Conservation (phyloP, 2,329 filamentous ascomycete species). For the Fusarium sp. region DNA sequence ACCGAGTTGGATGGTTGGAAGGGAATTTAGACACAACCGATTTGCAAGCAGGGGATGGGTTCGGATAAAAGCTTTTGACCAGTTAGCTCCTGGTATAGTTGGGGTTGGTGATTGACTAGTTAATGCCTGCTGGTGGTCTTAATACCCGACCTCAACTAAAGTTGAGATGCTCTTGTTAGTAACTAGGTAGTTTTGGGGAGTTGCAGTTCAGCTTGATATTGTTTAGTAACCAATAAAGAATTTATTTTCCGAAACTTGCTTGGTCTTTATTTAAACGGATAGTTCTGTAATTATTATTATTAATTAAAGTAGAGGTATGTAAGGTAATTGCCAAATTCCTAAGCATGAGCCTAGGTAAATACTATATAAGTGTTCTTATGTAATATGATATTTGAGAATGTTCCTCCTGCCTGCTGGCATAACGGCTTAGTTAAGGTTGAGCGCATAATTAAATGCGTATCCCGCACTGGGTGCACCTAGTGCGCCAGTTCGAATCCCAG, state of each 20-base stretch:
- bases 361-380: no score
- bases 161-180: constrained; percentile 7
- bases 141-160: constrained; percentile 6
- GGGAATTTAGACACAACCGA: constrained; percentile 20
- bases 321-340: not conserved
- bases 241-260: not conserved
- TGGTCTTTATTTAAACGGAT: not conserved
- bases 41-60: constrained; percentile 13
- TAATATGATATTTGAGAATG: no score
- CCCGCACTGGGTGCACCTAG: no score
- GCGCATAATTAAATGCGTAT: no score
- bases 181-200: constrained; percentile 24
- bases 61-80: not conserved
- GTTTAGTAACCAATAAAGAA: constrained; percentile 20
- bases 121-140: not conserved
- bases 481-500: constrained; percentile 21
- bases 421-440: not conserved
- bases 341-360: no score
- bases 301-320: not conserved
- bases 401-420: not conserved
- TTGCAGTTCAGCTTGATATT: constrained; percentile 18
- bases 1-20: constrained; percentile 33
- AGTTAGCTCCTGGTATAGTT: constrained; percentile 7
- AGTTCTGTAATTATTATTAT: no score
- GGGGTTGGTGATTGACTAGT: constrained; percentile 3